Percentiles rank a stretch among this genome's conserved stretches.
Evolutionary conservation across 1,284 basidiomycete genomes (phyloP).

Genomic region (Puccinia horiana): DNA sequence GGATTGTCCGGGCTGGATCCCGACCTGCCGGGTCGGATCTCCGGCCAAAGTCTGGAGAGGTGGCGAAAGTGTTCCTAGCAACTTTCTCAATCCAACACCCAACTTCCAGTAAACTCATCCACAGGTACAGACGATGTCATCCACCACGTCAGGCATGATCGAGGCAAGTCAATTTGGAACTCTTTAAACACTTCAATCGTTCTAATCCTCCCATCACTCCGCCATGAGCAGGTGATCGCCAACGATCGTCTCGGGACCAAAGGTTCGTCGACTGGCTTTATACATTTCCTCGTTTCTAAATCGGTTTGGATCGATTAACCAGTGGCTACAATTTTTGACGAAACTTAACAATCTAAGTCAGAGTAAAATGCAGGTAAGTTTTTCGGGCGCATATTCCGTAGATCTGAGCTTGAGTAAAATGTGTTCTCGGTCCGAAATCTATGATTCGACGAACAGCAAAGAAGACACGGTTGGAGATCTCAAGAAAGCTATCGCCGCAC

Average conservation of each 20-base stretch:
- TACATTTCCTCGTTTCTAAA: conserved; percentile 30
- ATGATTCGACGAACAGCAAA: conserved; percentile 63
- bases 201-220: too few species aligned
- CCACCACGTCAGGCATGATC: too few species aligned
- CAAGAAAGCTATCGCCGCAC: conserved; percentile 93
- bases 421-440: background rate
- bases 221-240: conserved; percentile 72
- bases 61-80: too few species aligned
- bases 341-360: conserved; percentile 70
- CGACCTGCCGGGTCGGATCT: too few species aligned
- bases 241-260: conserved; percentile 95
- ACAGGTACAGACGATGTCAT: too few species aligned
- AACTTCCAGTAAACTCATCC: too few species aligned
- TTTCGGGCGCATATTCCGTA: background rate
- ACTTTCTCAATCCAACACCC: too few species aligned
- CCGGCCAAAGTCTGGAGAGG: too few species aligned
- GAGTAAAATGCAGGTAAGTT: conserved; percentile 51
- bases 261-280: conserved; percentile 64
- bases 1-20: too few species aligned
- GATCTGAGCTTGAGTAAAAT: background rate
- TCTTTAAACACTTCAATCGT: background rate
- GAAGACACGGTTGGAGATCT: conserved; percentile 96
- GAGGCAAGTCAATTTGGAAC: background rate
- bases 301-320: background rate
- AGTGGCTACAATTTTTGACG: background rate